Conservation (phyloP, 2,329 filamentous ascomycete genomes). For the Thermochaetoides dissita region DNA sequence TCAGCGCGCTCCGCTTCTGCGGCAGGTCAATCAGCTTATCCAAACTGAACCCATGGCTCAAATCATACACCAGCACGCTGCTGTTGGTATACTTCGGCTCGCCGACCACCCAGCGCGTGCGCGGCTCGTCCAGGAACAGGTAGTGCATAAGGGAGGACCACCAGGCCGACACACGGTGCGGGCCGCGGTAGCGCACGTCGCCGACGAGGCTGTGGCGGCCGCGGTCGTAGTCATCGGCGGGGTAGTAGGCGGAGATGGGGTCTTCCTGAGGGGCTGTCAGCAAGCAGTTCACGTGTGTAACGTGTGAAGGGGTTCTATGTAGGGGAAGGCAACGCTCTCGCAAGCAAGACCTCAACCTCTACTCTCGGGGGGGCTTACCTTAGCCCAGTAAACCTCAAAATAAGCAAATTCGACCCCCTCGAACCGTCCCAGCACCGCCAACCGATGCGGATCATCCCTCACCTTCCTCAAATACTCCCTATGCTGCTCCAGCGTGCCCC, state of each 20-base stretch:
- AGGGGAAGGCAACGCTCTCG: no score
- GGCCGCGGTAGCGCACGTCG: slow-evolving; percentile 44
- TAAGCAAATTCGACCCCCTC: slow-evolving; percentile 61
- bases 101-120: slow-evolving; percentile 43
- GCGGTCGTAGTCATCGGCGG: slow-evolving; percentile 41
- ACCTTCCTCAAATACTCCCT: slow-evolving; percentile 54
- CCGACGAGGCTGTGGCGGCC: slow-evolving; percentile 45
- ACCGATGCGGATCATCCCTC: slow-evolving; percentile 57
- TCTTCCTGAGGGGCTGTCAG: no score
- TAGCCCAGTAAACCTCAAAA: slow-evolving; percentile 69
- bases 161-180: slow-evolving; percentile 47
- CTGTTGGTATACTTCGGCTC: slow-evolving; percentile 61
- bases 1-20: slow-evolving; percentile 56
- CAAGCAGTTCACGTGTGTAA: no score
- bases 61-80: slow-evolving; percentile 60
- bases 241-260: slow-evolving; percentile 41
- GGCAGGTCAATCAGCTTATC: slow-evolving; percentile 61
- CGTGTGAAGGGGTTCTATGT: no score
- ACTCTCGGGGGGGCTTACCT: slow-evolving; percentile 30
- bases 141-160: slow-evolving; percentile 50
- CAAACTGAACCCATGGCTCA: slow-evolving; percentile 57
- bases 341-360: no score
- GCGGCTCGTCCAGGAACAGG: slow-evolving; percentile 45
- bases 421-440: slow-evolving; percentile 57
- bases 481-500: slow-evolving; percentile 61